Base-by-base conservation (phyloP, 2,329 filamentous ascomycete genomes). In the Aspergillus cejpii region DNA sequence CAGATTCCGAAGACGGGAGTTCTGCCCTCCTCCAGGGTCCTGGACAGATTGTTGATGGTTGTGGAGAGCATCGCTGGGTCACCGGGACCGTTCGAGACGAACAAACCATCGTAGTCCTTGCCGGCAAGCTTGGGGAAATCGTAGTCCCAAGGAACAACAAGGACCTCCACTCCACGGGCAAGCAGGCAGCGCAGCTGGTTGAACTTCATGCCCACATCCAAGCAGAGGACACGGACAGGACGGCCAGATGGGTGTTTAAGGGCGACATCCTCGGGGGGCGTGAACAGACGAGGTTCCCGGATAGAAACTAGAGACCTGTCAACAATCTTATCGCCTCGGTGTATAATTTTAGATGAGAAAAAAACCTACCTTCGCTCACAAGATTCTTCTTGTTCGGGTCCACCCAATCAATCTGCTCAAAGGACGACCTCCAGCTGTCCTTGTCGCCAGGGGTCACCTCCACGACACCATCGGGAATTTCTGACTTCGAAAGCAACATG, bases 161-260 rank as follows among this genome's bases (percentile, higher is more conserved):
- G 73, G 39, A 97, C 90, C 66, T 98, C 92, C 44, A 97, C 85
- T 44, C 92, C 92, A 57, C 92, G 83, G 60, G 82, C 84, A 48
- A 98, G 76, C 60, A 98, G 83, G 73, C 92, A 98, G 56, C 92
- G 81, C 58, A 98, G 78, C 73, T 98, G 92, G 73, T 97, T 98
- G 74, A 87, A 96, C 73, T 98, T 98, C 76, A 97, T 83, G 66
- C 92, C 92, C 57, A 98, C 91, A 72, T 98, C 92, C 57, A 98
- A 80, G 65, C 89, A 95, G 40, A 97, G 76, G 50, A 98, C 83
- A 63, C 90, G 87, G 47, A 97, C 78, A 39, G 84, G 78, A 58
- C 90, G 85, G 50, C 91, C 92, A 45, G 88, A 94, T 31, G 90
- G 85, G 70, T 95, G 89, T 69, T 87, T 84, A 59, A 94, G 78